Base-by-base conservation (phyloP, 192 early-diverging fungal species). In the Gamsiella multidivaricata region DNA sequence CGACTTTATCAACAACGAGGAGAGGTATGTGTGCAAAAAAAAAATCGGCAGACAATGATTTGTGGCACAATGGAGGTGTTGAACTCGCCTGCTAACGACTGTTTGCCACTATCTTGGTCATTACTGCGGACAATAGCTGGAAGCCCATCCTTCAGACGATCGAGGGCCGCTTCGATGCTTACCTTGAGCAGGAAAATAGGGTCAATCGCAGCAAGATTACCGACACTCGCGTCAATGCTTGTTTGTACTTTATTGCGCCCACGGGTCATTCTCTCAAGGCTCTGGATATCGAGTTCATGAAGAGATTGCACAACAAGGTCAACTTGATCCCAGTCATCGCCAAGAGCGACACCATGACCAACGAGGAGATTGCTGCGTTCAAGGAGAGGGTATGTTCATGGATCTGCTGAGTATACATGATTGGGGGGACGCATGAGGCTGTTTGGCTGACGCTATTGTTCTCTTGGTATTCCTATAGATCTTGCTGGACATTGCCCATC, bases 1-100 rank as follows among this genome's bases (percentile, higher is more conserved):
- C 69, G 97, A 99, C 74, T 95, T 94, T 78, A 94, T 99, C 79
- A 99, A 98, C 87, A 99, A 99, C 81, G 96, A 98, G 57, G 90
- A 94, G 43, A 93, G 94, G 91, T 93, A 83, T 26, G 14, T 3
- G n/a, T n/a, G n/a, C n/a, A n/a, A n/a, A n/a, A 32, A 69, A 9
- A 37, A n/a, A n/a, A n/a, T n/a, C n/a, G n/a, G n/a, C n/a, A n/a
- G n/a, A n/a, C n/a, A n/a, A n/a, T n/a, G n/a, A n/a, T n/a, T n/a
- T n/a, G n/a, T n/a, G n/a, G n/a, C n/a, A n/a, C n/a, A n/a, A n/a
- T n/a, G n/a, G n/a, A n/a, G n/a, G n/a, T n/a, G n/a, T n/a, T n/a
- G n/a, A n/a, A n/a, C n/a, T n/a, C n/a, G n/a, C n/a, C n/a, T n/a
- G n/a, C n/a, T n/a, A n/a, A n/a, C n/a, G n/a, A n/a, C n/a, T n/a